Evolutionary conservation across 225 moss, liverwort and hornwort genomes (phyloP).

Genomic region (Neckera pumila): DNA sequence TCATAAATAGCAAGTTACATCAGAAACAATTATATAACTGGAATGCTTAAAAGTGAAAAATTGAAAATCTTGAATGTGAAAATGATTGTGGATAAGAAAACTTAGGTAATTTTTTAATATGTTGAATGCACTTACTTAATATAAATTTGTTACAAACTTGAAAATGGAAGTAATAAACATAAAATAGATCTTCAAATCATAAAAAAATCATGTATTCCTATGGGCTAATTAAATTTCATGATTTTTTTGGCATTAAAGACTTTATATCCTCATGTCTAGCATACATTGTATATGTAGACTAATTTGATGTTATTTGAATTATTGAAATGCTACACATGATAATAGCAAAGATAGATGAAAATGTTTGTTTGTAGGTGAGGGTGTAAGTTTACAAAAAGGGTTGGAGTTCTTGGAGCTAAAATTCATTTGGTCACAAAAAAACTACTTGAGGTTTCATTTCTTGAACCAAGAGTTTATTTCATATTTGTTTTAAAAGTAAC

Average conservation of each 20-base stretch:
- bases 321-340: not conserved
- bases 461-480: not conserved
- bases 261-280: not conserved
- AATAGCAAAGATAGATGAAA: not conserved
- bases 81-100: not conserved
- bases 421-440: not conserved
- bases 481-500: not conserved
- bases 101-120: not conserved
- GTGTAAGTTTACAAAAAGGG: not conserved
- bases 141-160: not conserved
- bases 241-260: too few relatives aligned
- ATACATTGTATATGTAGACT: too few relatives aligned
- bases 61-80: not conserved
- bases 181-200: not conserved
- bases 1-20: conserved; percentile 35
- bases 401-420: not conserved
- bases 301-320: not conserved
- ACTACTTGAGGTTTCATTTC: not conserved
- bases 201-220: too few relatives aligned
- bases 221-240: not conserved
- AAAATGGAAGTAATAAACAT: not conserved
- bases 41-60: not conserved
- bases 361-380: not conserved
- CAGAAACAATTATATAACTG: not conserved
- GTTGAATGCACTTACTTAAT: not conserved